A percentile compares a stretch with the other conserved stretches of the same genome.
phyloP scores from a whole-genome alignment of 352 stramenopile species.

The Globisporangium alternatum region DNA sequence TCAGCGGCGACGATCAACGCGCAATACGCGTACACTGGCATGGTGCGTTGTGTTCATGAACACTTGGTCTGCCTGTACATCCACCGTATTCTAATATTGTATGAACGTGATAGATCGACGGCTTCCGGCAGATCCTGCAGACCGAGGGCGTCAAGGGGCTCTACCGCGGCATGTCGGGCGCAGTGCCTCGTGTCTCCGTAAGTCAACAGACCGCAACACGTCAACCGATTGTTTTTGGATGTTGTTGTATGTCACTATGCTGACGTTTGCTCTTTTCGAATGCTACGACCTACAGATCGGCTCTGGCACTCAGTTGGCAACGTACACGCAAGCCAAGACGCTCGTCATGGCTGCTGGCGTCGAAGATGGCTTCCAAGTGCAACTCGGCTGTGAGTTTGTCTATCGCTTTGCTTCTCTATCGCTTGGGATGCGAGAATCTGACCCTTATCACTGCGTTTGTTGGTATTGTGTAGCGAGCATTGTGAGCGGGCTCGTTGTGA shows the following conservation, averaged over 20 bases:
- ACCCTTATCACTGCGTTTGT: not conserved
- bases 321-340: conserved; percentile 83
- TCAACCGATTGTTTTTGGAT: not conserved
- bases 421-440: not conserved
- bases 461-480: conserved; percentile 49
- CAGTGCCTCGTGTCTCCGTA: conserved; percentile 78
- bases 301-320: conserved; percentile 78
- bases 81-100: not conserved
- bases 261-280: conserved; percentile 1
- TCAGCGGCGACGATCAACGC: conserved; percentile 71
- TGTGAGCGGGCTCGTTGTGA: conserved; percentile 75
- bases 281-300: conserved; percentile 49
- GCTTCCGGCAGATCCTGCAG: conserved; percentile 72
- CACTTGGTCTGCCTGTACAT: not conserved
- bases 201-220: conserved; percentile 6
- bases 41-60: conserved; percentile 25
- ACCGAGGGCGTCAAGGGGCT: conserved; percentile 67
- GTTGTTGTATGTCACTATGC: not conserved
- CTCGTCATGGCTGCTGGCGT: conserved; percentile 72
- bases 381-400: conserved; percentile 67
- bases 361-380: conserved; percentile 68
- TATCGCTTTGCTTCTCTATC: not conserved
- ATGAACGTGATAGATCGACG: conserved; percentile 50
- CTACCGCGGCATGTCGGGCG: conserved; percentile 70
- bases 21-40: conserved; percentile 81